Conservation (phyloP, 345 rosid genomes). For the Heritiera littoralis region DNA sequence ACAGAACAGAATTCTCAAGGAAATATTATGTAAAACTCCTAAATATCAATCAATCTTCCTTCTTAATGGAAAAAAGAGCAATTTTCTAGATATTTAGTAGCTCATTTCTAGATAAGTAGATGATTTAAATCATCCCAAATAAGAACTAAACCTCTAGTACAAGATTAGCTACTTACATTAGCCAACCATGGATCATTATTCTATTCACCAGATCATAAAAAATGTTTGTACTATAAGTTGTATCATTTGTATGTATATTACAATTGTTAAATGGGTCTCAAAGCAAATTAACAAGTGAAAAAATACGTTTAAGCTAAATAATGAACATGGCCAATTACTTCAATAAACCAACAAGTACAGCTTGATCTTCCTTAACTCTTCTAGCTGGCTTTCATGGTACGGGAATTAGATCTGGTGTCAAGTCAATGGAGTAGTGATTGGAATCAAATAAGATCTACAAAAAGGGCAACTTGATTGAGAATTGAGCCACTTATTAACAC, state of each 20-base stretch:
- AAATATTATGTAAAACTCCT: too few relatives aligned
- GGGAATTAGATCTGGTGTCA: neutral
- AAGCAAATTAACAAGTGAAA: neutral
- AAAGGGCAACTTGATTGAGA: constrained; percentile 67
- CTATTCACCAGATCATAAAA: too few relatives aligned
- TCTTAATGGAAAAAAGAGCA: neutral
- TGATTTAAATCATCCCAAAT: too few relatives aligned
- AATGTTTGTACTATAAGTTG: too few relatives aligned
- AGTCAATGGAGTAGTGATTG: neutral
- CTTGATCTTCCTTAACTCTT: neutral
- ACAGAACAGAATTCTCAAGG: too few relatives aligned
- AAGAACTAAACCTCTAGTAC: too few relatives aligned
- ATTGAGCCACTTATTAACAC: constrained; percentile 66
- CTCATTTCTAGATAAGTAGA: too few relatives aligned
- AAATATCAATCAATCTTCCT: too few relatives aligned
- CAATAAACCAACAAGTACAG: neutral
- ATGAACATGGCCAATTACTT: neutral
- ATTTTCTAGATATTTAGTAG: too few relatives aligned
- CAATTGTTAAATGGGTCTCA: neutral
- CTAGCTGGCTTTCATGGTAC: neutral
- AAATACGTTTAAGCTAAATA: neutral
- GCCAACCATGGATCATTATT: too few relatives aligned
- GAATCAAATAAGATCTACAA: constrained; percentile 47
- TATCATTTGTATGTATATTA: too few relatives aligned
- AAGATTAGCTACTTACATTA: too few relatives aligned